phyloP scores from a whole-genome alignment of 148 eudicot species.

The Camellia sinensis region DNA sequence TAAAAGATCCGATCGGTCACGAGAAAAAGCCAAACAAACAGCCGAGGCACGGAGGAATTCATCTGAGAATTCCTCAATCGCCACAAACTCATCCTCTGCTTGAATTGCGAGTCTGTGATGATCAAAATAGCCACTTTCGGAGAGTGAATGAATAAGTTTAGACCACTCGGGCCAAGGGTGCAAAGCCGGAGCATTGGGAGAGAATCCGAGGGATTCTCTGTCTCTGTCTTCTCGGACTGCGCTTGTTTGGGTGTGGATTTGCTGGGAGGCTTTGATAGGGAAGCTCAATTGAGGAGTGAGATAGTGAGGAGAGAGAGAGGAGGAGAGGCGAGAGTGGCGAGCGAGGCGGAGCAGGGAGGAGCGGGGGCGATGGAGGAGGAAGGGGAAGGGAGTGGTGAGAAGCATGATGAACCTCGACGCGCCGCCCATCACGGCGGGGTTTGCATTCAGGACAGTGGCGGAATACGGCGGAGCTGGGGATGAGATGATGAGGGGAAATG shows the following conservation, averaged over 20 bases:
- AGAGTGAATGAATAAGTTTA: slow-evolving; percentile 28
- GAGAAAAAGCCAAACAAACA: slow-evolving; percentile 54
- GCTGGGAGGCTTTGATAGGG: slow-evolving; percentile 9
- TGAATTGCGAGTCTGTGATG: not conserved
- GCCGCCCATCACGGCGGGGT: slow-evolving; percentile 37
- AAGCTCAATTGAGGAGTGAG: slow-evolving; percentile 4
- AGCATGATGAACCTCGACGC: slow-evolving; percentile 41
- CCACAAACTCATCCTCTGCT: slow-evolving; percentile 36
- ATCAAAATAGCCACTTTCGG: slow-evolving; percentile 8
- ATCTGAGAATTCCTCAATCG: slow-evolving; percentile 27
- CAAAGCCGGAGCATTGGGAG: not conserved
- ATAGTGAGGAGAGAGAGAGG: slow-evolving; percentile 5
- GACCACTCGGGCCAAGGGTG: slow-evolving; percentile 74
- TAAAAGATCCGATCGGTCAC: slow-evolving; percentile 35
- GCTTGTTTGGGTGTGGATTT: slow-evolving; percentile 28
- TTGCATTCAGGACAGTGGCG: not conserved
- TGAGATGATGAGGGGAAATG: not conserved
- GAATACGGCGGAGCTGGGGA: not conserved
- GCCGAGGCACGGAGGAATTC: slow-evolving; percentile 46
- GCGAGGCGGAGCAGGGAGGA: slow-evolving; percentile 22
- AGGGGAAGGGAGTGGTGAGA: slow-evolving; percentile 31
- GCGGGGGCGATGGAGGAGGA: slow-evolving; percentile 25
- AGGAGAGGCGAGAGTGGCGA: slow-evolving; percentile 20
- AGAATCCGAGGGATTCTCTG: not conserved
- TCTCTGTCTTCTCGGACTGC: not conserved